Base-by-base conservation (phyloP, 306 rosid species). In the Medicago lupulina region DNA sequence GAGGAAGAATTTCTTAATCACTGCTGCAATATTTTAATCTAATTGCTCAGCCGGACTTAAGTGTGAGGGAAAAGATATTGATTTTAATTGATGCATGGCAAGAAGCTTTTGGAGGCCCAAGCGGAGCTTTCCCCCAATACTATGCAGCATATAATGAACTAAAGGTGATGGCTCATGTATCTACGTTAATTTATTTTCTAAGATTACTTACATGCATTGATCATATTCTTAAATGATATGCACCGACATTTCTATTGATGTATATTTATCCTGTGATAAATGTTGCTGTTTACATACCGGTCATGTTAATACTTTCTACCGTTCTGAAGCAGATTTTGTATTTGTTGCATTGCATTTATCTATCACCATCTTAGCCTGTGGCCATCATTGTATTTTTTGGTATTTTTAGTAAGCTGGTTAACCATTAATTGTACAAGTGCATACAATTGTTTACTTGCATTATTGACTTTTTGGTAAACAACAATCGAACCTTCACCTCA, bases 1-100 rank as follows among this genome's bases (percentile, higher is more conserved):
- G 47, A 25, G 58, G 78, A 67, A 77, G 61, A 46, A 51, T 78
- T 67, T 77, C 75, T 72, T 80, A 57, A 66, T 38, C 38, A 59
- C 38, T 68, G 58, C 62, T 78, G 53, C 70, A 72, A 67, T 76
- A 5, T 80, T 76, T 71, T 73, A 72, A 77, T 73, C 80, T 55
- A 85, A 84, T 75, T 88, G 23, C 76, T 70, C 98, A 95, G 99
- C 99, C 98, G 3, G 97, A 88, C 84, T 87, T 95, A 80, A 84
- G 71, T 83, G 98, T 95, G 80, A 92, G 91, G 84, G 98, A 95
- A 82, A 95, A 95, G 87, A 95, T 95, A 76, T 84, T 95, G 72
- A 82, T 74, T 81, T 84, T 95, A 57, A 90, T 95, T 71, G 93
- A 92, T 81, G 78, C 96, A 18, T 95, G 99, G 99, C 99, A 95